Evolutionary conservation across 164 flowering plant genomes (phyloP).

Genomic region (Buxus sempervirens): DNA sequence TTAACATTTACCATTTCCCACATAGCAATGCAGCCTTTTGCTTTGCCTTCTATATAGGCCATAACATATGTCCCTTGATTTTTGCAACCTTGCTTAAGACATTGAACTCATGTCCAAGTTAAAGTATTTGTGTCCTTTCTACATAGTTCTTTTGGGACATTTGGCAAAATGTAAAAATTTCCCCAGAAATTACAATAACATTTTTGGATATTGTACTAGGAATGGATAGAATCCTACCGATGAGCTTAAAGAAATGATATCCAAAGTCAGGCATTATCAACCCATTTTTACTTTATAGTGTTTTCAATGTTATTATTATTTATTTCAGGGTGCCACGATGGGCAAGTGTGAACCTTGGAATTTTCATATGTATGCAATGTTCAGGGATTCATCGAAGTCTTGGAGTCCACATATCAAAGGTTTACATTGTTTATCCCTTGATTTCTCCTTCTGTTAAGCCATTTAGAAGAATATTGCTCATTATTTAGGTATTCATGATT

Average conservation of each 20-base stretch:
- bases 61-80: too few relatives aligned
- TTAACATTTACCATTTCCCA: too few relatives aligned
- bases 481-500: too few relatives aligned
- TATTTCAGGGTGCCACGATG: slow-evolving; percentile 72
- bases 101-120: too few relatives aligned
- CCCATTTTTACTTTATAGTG: not conserved
- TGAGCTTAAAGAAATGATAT: not conserved
- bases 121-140: too few relatives aligned
- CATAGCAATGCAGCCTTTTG: too few relatives aligned
- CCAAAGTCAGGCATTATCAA: not conserved
- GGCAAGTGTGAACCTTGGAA: slow-evolving; percentile 88
- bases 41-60: too few relatives aligned
- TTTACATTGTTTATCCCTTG: slow-evolving; percentile 12
- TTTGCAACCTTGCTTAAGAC: too few relatives aligned
- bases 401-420: slow-evolving; percentile 88
- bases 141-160: not conserved
- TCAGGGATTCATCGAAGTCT: slow-evolving; percentile 84
- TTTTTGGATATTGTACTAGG: not conserved
- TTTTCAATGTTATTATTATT: not conserved
- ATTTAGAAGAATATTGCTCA: not conserved
- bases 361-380: slow-evolving; percentile 83
- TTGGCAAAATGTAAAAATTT: too few relatives aligned
- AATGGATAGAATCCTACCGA: not conserved
- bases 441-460: too few relatives aligned
- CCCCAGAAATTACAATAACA: not conserved